Evolutionary conservation across 441 rosid genomes (phyloP), one percentile per base, ranked within the genome.

Genomic region (Pelargonium exstipulatum): DNA sequence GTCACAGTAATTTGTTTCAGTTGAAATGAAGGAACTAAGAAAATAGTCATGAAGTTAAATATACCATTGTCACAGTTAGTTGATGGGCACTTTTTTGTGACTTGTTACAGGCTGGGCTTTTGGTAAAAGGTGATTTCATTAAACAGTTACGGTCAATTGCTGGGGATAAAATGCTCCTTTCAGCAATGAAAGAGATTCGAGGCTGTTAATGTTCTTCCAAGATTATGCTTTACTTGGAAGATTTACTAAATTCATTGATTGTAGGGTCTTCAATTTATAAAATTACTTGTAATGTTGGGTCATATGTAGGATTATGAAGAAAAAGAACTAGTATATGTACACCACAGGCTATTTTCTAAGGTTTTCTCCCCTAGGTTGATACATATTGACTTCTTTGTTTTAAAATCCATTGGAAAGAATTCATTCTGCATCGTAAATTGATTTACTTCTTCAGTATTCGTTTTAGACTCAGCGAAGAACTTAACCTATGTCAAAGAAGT

Each of bases 91-190:
- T 62, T 61, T 16, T 4, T 32, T 64, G 1, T 69, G 17, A 12
- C 12, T 53, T 53, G 35, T 18, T 20, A 57, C 87, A 85, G 89
- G 82, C 71, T 17, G 84, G 81, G 64, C 46, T 16, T 48, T 49
- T 83, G 69, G 48, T 78, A 42, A 81, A 45, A 48, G 74, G 77
- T 77, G 48, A 29, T 32, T 83, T 83, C 67, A 3, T 77, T 12
- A 75, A 68, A 58, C 78, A 65, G 24, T 16, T 85, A 42, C 78
- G 80, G 2, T 49, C 13, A 22, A 67, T 78, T 65, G 80, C 70
- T 4, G 87, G 89, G 42, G 84, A 85, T 70, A 73, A 76, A 45
- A 71, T 68, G 58, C 69, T 85, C 16, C 62, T 69, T 66, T 69
- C 84, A 5, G 65, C 78, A 9, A 72, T 80, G 32, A 69, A 14